phyloP scores from a whole-genome alignment of 2,329 filamentous ascomycete genomes.

The Cryphonectria nitschkei region DNA sequence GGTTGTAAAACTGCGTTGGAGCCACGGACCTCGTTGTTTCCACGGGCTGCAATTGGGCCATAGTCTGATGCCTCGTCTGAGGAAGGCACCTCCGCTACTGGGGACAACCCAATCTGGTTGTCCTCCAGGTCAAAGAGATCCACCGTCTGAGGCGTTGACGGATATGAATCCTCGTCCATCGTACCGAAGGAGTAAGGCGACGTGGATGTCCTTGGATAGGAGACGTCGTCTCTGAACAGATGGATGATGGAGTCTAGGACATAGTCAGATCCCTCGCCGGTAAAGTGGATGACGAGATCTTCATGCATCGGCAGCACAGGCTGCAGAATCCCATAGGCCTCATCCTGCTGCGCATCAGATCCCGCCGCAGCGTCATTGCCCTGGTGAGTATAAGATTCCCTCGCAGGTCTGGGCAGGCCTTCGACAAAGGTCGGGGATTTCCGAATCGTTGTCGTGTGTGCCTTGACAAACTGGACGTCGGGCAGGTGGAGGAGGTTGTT shows the following conservation, averaged over 20 bases:
- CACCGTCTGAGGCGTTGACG: constrained; percentile 22
- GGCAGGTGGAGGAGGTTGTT: constrained; percentile 31
- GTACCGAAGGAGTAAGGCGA: constrained; percentile 21
- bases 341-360: constrained; percentile 25
- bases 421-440: constrained; percentile 30
- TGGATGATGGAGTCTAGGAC: constrained; percentile 52
- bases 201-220: constrained; percentile 36
- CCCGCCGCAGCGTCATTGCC: constrained; percentile 43
- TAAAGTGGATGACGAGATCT: constrained; percentile 60
- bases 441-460: constrained; percentile 37
- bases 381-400: constrained; percentile 43
- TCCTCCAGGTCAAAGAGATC: constrained; percentile 27
- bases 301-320: constrained; percentile 58
- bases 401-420: constrained; percentile 18
- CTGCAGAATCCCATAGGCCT: constrained; percentile 38
- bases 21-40: constrained; percentile 1
- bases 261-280: constrained; percentile 45
- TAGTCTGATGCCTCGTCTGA: constrained; percentile 46
- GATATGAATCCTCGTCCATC: constrained; percentile 24
- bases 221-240: constrained; percentile 48
- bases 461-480: constrained; percentile 36
- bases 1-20: constrained; percentile 29
- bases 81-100: constrained; percentile 18
- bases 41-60: constrained; percentile 46
- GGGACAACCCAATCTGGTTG: constrained; percentile 17